phyloP scores from a whole-genome alignment of 2,329 filamentous ascomycete species.

The Arthroderma uncinatum region DNA sequence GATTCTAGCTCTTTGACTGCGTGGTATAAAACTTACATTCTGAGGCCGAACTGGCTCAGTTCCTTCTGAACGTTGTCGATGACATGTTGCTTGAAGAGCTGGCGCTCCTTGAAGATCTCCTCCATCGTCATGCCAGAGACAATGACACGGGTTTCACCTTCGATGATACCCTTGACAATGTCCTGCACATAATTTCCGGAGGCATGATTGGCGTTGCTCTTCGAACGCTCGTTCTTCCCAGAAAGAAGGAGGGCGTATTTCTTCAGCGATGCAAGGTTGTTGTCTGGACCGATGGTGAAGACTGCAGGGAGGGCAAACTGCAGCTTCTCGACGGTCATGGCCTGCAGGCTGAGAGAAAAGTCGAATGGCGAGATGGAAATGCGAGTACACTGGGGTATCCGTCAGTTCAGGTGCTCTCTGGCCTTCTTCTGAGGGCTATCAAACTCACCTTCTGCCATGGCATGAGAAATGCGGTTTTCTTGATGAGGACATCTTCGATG shows the following conservation, averaged over 20 bases:
- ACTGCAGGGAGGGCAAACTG: constrained; percentile 73
- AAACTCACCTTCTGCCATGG: constrained; percentile 52
- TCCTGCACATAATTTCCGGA: constrained; percentile 58
- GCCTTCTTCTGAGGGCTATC: background rate
- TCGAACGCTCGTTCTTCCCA: constrained; percentile 42
- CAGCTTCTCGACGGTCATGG: constrained; percentile 82
- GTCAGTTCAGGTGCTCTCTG: background rate
- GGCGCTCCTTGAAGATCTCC: constrained; percentile 69
- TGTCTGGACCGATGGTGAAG: constrained; percentile 73
- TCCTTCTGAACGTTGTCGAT: constrained; percentile 68
- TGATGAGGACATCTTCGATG: constrained; percentile 62
- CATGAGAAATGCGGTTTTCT: constrained; percentile 62
- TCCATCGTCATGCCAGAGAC: constrained; percentile 89
- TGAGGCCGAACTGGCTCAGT: constrained; percentile 67
- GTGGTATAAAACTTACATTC: constrained; percentile 42
- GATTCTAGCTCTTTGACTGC: background rate
- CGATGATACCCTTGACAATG: constrained; percentile 82
- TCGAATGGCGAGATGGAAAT: constrained; percentile 48
- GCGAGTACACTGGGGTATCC: constrained; percentile 20
- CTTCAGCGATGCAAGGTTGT: constrained; percentile 57
- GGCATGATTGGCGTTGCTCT: constrained; percentile 29
- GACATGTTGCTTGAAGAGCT: constrained; percentile 65
- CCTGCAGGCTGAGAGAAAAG: constrained; percentile 70
- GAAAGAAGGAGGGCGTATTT: constrained; percentile 76
- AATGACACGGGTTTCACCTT: constrained; percentile 73